phyloP scores from a whole-genome alignment of 1,284 basidiomycete species.

The Ganoderma boninense region DNA sequence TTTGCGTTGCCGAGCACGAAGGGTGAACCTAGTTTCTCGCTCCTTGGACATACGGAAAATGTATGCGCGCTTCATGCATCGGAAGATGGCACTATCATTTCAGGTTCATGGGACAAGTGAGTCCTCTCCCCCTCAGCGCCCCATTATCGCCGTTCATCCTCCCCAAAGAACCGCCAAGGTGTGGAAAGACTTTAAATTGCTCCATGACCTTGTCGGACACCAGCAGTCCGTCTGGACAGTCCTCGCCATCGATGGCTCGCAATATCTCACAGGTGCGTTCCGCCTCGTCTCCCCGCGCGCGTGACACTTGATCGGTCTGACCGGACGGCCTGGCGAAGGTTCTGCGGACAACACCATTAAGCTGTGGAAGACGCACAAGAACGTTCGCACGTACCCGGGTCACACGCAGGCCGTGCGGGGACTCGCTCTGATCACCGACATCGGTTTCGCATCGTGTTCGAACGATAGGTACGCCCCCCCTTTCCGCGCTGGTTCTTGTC shows the following conservation, averaged over 20 bases:
- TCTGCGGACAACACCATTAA: constrained; percentile 97
- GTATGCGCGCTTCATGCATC: constrained; percentile 87
- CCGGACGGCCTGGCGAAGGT: constrained; percentile 52
- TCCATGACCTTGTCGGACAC: constrained; percentile 86
- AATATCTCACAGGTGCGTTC: constrained; percentile 81
- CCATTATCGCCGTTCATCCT: constrained; percentile 14
- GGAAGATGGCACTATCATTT: constrained; percentile 78
- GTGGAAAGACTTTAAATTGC: constrained; percentile 86
- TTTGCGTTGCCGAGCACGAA: constrained; percentile 67
- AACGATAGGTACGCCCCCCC: constrained; percentile 82
- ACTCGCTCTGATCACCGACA: constrained; percentile 80
- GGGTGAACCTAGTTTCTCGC: constrained; percentile 80
- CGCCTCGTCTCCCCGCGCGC: constrained; percentile 11
- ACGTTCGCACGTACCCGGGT: constrained; percentile 79
- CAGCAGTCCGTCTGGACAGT: constrained; percentile 96
- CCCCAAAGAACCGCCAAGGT: constrained; percentile 86
- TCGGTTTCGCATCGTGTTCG: constrained; percentile 94
- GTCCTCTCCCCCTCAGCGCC: constrained; percentile 38
- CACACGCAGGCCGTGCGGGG: constrained; percentile 94
- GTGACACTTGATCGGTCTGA: constrained; percentile 2
- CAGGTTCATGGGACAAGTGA: constrained; percentile 98
- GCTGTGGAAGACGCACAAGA: constrained; percentile 84
- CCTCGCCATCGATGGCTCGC: constrained; percentile 80
- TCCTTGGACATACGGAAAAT: constrained; percentile 91
- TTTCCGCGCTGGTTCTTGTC: background rate